Evolutionary conservation across 208 protist species (phyloP), one percentile per base, ranked within the genome.

Genomic region (Trypanosoma lewisi): DNA sequence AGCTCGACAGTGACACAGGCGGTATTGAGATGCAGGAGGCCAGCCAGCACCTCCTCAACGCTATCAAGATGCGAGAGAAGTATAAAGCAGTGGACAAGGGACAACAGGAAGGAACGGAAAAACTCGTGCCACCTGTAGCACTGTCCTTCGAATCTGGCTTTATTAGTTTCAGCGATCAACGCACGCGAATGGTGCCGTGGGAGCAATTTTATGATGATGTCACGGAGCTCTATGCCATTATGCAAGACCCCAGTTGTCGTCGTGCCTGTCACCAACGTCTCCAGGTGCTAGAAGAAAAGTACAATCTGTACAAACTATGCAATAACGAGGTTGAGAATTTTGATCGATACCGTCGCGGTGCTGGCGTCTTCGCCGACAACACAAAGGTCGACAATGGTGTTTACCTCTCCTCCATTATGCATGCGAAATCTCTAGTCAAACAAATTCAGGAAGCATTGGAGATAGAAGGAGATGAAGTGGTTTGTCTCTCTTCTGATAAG

Each of bases 361-460:
- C 83, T 33, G 84, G 92, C 31, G 88, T 97, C 44, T 97, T 96
- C 62, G 80, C 91, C 7, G 83, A 93, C 51, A 77, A 81, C 21
- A 80, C 75, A 30, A 97, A 97, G 57, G 96, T 99, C 14, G 97
- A 99, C 70, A 98, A 92, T 49, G 85, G 89, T 48, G 84, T 98
- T 19, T 87, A 95, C 23, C 64, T 95, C 21, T 44, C 73, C 7
- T 83, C 84, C 6, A 86, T 80, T 17, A 97, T 98, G 89, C 95
- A 86, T 55, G 79, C 93, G 19, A 79, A 91, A 50, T 82, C 82
- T 59, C 75, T 99, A 17, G 63, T 97, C 8, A 79, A 85, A 16
- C 98, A 96, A 64, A 97, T 99, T 8, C 89, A 94, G 65, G 79
- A 88, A 16, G 97, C 94, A 23, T 27, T 98, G 4, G 87, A 91